A percentile compares a stretch with the other conserved stretches of the same genome.
Evolutionary conservation across 805 yeast species (phyloP).

Genomic region (Cyberlindnera lachancei): DNA sequence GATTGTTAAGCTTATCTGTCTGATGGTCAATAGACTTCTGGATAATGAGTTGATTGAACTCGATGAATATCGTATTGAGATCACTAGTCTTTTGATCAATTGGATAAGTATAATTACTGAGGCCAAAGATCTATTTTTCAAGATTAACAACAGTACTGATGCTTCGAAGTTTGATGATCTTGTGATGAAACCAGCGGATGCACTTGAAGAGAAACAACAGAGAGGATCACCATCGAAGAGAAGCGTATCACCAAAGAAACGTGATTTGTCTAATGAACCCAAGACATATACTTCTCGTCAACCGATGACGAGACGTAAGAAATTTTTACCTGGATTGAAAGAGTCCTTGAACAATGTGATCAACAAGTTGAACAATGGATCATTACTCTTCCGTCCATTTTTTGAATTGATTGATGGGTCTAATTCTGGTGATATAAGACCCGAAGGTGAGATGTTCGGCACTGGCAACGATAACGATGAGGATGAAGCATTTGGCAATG

Average conservation of each 20-base stretch:
- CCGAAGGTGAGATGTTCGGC: too few species aligned
- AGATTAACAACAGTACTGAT: constrained; percentile 19
- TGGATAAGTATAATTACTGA: constrained; percentile 62
- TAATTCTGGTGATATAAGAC: constrained; percentile 1
- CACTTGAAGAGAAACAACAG: not conserved
- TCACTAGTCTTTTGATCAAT: constrained; percentile 51
- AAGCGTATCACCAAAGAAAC: not conserved
- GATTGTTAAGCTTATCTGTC: constrained; percentile 47
- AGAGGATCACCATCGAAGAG: not conserved
- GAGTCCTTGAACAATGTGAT: constrained; percentile 18
- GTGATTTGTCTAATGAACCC: not conserved
- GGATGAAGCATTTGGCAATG: not conserved
- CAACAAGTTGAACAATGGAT: constrained; percentile 20
- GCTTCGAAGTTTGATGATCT: constrained; percentile 2
- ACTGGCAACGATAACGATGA: not conserved
- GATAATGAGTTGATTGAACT: constrained; percentile 37
- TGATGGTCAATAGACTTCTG: constrained; percentile 51
- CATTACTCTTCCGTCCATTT: constrained; percentile 19
- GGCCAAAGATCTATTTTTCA: constrained; percentile 51
- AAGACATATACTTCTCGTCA: too few species aligned
- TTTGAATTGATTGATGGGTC: constrained; percentile 16
- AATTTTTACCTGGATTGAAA: constrained; percentile 18
- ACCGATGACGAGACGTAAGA: constrained; percentile 8
- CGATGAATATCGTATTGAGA: constrained; percentile 48
- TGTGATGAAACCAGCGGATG: constrained; percentile 5